Percentiles rank a stretch among this genome's conserved stretches.
Evolutionary conservation across 1,284 basidiomycete genomes (phyloP).

Genomic region (Nidula niveotomentosa): DNA sequence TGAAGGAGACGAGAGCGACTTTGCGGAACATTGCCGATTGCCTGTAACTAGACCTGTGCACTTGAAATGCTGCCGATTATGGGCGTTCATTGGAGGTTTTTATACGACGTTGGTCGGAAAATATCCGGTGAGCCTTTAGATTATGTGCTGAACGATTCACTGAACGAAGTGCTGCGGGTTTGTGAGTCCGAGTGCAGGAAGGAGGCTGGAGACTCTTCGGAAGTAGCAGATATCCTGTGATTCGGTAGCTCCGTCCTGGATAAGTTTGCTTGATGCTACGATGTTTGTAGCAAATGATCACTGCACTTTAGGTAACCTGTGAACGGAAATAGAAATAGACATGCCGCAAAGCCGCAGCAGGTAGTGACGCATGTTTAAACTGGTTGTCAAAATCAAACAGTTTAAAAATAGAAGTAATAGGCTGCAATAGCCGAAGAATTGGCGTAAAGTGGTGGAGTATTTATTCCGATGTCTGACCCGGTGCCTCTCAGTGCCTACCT

Average conservation of each 20-base stretch:
- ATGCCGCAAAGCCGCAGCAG: background rate
- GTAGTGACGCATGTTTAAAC: no score
- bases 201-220: background rate
- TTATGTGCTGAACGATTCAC: no score
- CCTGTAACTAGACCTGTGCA: background rate
- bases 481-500: no score
- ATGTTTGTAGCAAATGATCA: background rate
- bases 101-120: background rate
- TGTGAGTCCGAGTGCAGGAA: no score
- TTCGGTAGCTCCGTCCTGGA: background rate
- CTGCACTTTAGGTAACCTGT: no score
- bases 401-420: background rate
- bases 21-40: conserved; percentile 18
- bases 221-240: background rate
- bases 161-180: no score
- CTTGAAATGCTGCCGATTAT: background rate
- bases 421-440: background rate
- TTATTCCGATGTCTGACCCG: background rate
- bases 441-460: background rate
- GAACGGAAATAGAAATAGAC: background rate
- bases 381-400: background rate
- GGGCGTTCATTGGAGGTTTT: background rate
- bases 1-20: conserved; percentile 23
- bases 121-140: background rate
- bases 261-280: background rate